Base-by-base conservation (phyloP, 179 eudicot genomes). In the Beta macrorhiza region DNA sequence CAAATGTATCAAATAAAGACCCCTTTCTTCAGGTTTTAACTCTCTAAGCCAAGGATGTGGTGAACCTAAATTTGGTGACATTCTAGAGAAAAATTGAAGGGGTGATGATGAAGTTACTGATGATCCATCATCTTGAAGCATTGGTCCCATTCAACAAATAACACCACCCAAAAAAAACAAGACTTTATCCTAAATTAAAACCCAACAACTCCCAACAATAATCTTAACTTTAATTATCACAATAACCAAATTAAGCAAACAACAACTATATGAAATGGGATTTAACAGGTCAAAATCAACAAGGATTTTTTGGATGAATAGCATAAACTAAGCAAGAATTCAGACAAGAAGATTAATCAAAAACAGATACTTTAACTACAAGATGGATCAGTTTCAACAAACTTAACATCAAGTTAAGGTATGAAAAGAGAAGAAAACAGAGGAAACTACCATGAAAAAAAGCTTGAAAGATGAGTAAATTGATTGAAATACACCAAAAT, bases 11-110 rank as follows among this genome's bases (percentile, higher is more conserved):
- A 95, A 84, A 65, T 83, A 91, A 29, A 95, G 81, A 37, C 98
- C 99, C 77, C 99, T 86, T 79, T 93, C 97, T 81, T 92, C 98
- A 1, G 99, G 89, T 77, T 87, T 92, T 82, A 95, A 65, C 61
- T 89, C 97, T 79, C 88, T 79, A n/a, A 88, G 90, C 97, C 94
- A 91, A 1, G 97, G 92, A 73, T 88, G 87, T 5, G 95, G 88
- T n/a, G 89, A 85, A 9, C 92, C 90, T 79, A 92, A 42, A 75
- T 90, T 86, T 8, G 98, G 97, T 37, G 98, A 87, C 95, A 91
- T 89, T 74, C 86, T 78, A 25, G 95, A 89, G 84, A 92, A 90
- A 64, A 84, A 81, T 70, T 92, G 94, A 37, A 92, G 90, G 56
- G 97, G 91, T 52, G 95, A 89, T 29, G 95, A 90, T 68, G 88